Evolutionary conservation across 176 grass and related monocot genomes (phyloP).

Genomic region (Triticum timopheevii): DNA sequence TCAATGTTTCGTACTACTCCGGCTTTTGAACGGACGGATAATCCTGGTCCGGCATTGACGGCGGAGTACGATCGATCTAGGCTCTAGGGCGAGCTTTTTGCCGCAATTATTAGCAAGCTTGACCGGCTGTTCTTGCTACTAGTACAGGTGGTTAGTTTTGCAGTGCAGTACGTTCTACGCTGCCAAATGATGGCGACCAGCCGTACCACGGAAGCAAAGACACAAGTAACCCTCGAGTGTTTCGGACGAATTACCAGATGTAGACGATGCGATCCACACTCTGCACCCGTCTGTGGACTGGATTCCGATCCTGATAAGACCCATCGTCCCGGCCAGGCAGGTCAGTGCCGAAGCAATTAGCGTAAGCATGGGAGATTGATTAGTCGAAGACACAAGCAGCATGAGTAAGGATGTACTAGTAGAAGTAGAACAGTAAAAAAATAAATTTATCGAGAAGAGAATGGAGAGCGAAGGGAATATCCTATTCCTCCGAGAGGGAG

Average conservation of each 20-base stretch:
- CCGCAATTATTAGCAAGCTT: slow-evolving; percentile 36
- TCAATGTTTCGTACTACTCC: not conserved
- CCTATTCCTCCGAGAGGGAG: not conserved
- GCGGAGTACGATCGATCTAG: not conserved
- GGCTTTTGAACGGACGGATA: not conserved
- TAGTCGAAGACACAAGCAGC: too few species aligned
- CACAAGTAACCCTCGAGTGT: not conserved
- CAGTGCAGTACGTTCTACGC: not conserved
- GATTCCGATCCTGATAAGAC: not conserved
- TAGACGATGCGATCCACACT: not conserved
- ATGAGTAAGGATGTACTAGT: too few species aligned
- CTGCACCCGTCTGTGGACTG: not conserved
- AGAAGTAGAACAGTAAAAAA: not conserved
- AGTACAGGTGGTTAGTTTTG: not conserved
- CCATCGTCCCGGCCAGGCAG: not conserved
- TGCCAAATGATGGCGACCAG: not conserved
- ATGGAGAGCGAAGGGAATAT: slow-evolving; percentile 19
- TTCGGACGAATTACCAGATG: not conserved
- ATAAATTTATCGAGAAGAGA: not conserved
- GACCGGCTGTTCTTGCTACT: not conserved
- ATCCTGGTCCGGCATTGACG: not conserved
- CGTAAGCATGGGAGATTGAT: not conserved
- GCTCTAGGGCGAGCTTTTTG: not conserved
- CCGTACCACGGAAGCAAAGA: not conserved
- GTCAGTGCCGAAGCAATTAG: not conserved